Evolutionary conservation across 2,329 filamentous ascomycete genomes (phyloP), one percentile per base, ranked within the genome.

Genomic region (Aspergillus japonicus): DNA sequence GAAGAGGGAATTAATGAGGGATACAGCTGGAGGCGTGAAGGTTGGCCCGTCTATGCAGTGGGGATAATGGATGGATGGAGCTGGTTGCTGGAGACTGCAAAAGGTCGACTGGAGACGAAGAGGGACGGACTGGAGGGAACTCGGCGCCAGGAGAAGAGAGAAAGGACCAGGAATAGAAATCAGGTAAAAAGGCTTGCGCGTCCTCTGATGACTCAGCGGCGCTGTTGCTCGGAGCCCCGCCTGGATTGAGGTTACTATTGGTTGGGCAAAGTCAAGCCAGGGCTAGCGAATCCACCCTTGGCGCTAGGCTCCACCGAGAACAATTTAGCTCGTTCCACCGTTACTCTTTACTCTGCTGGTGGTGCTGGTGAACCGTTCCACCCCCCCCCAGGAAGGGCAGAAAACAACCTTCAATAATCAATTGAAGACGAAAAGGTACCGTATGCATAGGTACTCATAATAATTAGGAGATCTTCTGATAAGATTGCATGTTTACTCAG

Each of bases 161-260:
- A 55, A 48, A 48, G 55, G 47, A 53, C 62, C 64, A 62, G 60
- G 61, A 67, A 67, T 66, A 68, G 64, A 66, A 68, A 63, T 59
- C 62, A 64, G 60, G 61, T 35, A 8, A 57, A 57, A 60, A 56
- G 64, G 72, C 60, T 74, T 74, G 71, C 72, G 72, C 69, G 72
- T 71, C 71, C 69, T 68, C 59, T 48, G 54, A 60, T 73, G 67
- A 73, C 58, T 73, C 68, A 73, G 68, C 69, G 61, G 60, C 6
- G 3, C 4, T 8, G 23, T n/a, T 26, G 16, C 4, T 19, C 1
- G 42, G 11, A 11, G 35, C 47, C 39, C 50, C 47, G 31, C 47
- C 21, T 23, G n/a, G 12, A 8, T 10, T 26, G 8, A 12, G 12
- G 4, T 2, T 8, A 0, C 1, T 5, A 54, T 54, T 54, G 31